Conservation (phyloP, 202 grass and related monocot genomes). For the Bolboschoenoplectus hybrid region DNA sequence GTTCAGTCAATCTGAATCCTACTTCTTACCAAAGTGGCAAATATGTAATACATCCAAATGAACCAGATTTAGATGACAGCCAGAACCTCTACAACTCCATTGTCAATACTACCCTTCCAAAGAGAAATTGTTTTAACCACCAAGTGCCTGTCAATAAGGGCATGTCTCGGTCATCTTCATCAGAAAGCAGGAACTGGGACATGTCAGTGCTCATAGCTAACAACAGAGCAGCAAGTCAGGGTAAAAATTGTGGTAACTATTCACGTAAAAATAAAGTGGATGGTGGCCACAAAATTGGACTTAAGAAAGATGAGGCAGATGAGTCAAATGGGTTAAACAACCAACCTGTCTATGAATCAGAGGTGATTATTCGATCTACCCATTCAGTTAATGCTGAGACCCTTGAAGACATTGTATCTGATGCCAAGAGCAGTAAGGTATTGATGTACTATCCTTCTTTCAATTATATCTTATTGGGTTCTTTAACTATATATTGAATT, state of each 20-base stretch:
- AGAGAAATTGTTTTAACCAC: slow-evolving; percentile 30
- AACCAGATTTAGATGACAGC: slow-evolving; percentile 28
- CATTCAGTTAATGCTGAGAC: slow-evolving; percentile 56
- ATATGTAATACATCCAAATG: slow-evolving; percentile 4
- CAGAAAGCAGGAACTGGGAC: slow-evolving; percentile 26
- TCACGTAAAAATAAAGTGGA: background rate
- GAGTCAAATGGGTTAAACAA: slow-evolving; percentile 33
- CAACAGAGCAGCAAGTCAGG: slow-evolving; percentile 22
- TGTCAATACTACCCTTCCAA: slow-evolving; percentile 27
- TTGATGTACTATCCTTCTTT: slow-evolving; percentile 31
- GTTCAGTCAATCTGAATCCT: slow-evolving; percentile 3
- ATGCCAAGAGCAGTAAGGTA: slow-evolving; percentile 84
- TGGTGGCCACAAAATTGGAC: background rate
- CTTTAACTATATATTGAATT: slow-evolving; percentile 24
- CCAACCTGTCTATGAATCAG: slow-evolving; percentile 39
- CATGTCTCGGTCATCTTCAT: background rate
- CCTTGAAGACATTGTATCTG: slow-evolving; percentile 73
- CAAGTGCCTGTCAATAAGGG: background rate
- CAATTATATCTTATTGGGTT: background rate
- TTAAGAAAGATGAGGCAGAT: slow-evolving; percentile 26
- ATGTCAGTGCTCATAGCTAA: slow-evolving; percentile 30
- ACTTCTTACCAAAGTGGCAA: slow-evolving; percentile 6
- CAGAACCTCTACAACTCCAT: slow-evolving; percentile 31
- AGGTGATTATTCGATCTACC: slow-evolving; percentile 58
- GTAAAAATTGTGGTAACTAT: background rate